Evolutionary conservation across 768 basidiomycete genomes (phyloP).

Genomic region (Scleroderma bovista): DNA sequence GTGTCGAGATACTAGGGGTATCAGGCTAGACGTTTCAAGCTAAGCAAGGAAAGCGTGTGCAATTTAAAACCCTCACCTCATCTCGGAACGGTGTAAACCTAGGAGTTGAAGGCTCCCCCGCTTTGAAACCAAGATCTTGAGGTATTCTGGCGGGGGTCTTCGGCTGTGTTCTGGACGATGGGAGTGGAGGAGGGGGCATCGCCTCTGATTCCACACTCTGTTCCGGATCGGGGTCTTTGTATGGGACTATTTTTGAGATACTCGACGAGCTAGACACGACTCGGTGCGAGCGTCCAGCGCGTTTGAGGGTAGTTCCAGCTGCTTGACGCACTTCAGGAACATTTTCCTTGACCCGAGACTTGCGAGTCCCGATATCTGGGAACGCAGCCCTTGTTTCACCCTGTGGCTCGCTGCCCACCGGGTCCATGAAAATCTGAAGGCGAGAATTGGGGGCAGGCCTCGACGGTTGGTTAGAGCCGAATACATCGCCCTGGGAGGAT

Average conservation of each 20-base stretch:
- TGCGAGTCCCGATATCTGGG: conserved; percentile 73
- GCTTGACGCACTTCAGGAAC: conserved; percentile 64
- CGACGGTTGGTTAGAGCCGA: conserved; percentile 25
- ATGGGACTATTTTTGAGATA: conserved; percentile 57
- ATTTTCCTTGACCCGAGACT: conserved; percentile 76
- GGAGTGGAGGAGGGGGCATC: conserved; percentile 35
- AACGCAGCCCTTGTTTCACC: conserved; percentile 45
- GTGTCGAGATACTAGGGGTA: conserved; percentile 22
- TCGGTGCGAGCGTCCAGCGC: conserved; percentile 53
- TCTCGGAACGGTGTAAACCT: conserved; percentile 71
- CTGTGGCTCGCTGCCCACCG: conserved; percentile 46
- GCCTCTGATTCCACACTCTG: conserved; percentile 21
- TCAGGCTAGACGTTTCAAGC: conserved; percentile 13
- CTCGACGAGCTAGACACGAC: conserved; percentile 33
- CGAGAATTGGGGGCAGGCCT: conserved; percentile 47
- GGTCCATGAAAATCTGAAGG: conserved; percentile 71
- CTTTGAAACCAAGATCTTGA: conserved; percentile 27
- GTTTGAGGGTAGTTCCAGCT: conserved; percentile 59
- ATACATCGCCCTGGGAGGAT: conserved; percentile 23
- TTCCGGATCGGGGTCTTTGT: conserved; percentile 54
- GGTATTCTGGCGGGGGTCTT: conserved; percentile 35
- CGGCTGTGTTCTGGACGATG: conserved; percentile 23
- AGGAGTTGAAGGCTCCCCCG: conserved; percentile 40
- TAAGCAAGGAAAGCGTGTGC: conserved; percentile 1
- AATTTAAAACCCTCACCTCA: conserved; percentile 40